Percentiles rank a stretch among this genome's conserved stretches.
phyloP scores from a whole-genome alignment of 2,329 filamentous ascomycete genomes.

The Eutypa lata region DNA sequence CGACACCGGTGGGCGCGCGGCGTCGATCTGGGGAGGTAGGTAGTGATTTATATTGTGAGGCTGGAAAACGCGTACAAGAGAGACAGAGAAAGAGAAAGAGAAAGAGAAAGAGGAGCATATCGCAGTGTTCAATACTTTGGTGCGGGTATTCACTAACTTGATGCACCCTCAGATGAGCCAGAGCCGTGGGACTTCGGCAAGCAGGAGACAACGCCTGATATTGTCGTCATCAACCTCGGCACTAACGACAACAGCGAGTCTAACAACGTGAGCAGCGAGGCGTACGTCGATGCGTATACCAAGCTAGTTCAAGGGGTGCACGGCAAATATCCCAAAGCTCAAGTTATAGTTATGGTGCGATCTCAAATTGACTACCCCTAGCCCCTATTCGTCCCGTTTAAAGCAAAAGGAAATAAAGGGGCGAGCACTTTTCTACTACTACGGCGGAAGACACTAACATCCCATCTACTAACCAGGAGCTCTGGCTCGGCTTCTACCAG shows the following conservation, averaged over 20 bases:
- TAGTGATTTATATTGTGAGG: constrained; percentile 7
- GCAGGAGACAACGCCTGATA: constrained; percentile 36
- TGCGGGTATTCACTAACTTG: background rate
- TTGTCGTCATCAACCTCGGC: constrained; percentile 45
- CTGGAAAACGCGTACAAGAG: no score
- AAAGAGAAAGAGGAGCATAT: no score
- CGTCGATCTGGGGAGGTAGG: constrained; percentile 39
- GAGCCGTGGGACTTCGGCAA: constrained; percentile 43
- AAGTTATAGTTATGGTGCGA: constrained; percentile 41
- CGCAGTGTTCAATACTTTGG: no score
- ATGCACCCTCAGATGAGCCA: constrained; percentile 30
- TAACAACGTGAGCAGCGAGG: constrained; percentile 37
- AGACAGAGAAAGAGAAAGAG: no score
- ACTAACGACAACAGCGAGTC: constrained; percentile 43
- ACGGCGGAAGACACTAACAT: background rate
- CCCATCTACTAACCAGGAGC: constrained; percentile 6
- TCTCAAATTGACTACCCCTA: constrained; percentile 3
- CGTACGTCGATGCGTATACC: constrained; percentile 39
- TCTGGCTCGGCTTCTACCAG: constrained; percentile 50
- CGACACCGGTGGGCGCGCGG: constrained; percentile 48
- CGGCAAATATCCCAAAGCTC: constrained; percentile 42
- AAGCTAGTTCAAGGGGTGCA: constrained; percentile 45
- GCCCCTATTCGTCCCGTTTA: constrained; percentile 4
- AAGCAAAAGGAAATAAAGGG: background rate
- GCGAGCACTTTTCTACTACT: no score